Evolutionary conservation across 371 early-diverging fungal species (phyloP).

Genomic region (Mucor saturninus): DNA sequence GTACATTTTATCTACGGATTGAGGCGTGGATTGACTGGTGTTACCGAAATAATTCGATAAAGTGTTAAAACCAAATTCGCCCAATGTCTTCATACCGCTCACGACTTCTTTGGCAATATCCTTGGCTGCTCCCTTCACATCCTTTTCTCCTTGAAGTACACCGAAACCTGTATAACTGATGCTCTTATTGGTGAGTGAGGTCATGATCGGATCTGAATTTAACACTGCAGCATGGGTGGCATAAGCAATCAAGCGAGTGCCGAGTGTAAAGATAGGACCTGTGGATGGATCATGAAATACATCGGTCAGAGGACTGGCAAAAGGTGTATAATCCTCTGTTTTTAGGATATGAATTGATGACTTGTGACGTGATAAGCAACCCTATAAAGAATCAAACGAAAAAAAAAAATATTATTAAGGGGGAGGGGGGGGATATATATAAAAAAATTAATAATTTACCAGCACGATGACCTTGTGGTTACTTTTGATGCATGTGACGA

Average conservation of each 20-base stretch:
- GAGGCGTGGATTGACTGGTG: conserved; percentile 10
- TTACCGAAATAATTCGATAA: conserved; percentile 54
- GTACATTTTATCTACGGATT: not conserved
- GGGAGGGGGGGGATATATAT: too few species aligned
- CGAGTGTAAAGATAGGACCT: conserved; percentile 61
- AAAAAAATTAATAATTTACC: conserved; percentile 37
- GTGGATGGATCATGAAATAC: conserved; percentile 44
- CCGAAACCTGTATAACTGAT: conserved; percentile 37
- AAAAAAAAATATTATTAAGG: not conserved
- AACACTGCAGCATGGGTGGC: conserved; percentile 56
- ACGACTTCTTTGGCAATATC: conserved; percentile 75
- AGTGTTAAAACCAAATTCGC: conserved; percentile 57
- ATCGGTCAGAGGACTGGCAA: conserved; percentile 52
- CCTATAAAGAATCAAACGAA: conserved; percentile 23
- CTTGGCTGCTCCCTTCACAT: conserved; percentile 62
- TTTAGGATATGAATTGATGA: conserved; percentile 52
- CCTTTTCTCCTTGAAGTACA: conserved; percentile 48
- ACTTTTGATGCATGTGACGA: conserved; percentile 52
- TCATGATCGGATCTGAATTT: conserved; percentile 41
- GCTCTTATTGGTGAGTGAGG: conserved; percentile 33
- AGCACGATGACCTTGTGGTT: conserved; percentile 53
- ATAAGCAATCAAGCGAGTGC: conserved; percentile 68
- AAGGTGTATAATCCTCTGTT: conserved; percentile 29
- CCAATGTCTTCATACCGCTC: conserved; percentile 70
- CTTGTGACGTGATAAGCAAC: conserved; percentile 32